Evolutionary conservation across 1,139 yeast genomes (phyloP), one percentile per base, ranked within the genome.

Genomic region (Nakaseomyces kungkrabaensis): DNA sequence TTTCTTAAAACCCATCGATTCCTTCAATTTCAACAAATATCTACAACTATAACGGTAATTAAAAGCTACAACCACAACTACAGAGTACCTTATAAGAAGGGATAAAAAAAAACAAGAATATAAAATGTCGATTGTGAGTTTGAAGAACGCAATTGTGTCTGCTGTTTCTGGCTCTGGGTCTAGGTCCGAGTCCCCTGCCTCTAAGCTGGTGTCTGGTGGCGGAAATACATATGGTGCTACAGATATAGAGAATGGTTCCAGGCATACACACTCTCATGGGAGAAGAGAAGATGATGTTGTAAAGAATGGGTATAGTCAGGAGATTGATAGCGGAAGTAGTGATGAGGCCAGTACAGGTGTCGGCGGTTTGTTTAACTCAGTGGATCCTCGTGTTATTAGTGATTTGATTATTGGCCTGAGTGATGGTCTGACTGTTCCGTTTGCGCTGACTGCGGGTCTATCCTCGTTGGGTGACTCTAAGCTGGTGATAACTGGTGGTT

Each of bases 361-460:
- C 11, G 31, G 48, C 29, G 60, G 59, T 10, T 33, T 68, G 3
- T 60, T 70, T 44, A 69, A 64, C 61, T 44, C 34, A 3, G 59
- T 69, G 17, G 73, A 83, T 64, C 92, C 92, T 11, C 73, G 92
- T 66, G 85, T 82, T 38, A 84, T 85, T 86, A 79, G 86, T 43
- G 94, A 85, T 66, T 74, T 83, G 49, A 83, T 85, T 54, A 85
- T 85, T 59, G 94, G 94, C 4, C 73, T 85, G 52, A 79, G 86
- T 45, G 94, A 85, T 65, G 94, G 94, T 1, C 73, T 85, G 59
- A 85, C 94, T 1, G 94, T 85, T 46, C 94, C 94, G 22, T 85
- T 85, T 72, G 92, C 94, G 5, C 73, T 85, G 58, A 85, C 92
- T 4, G 92, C 94, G 0, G 94, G 92, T 43, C 72, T 85, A 52